Evolutionary conservation across 2,329 filamentous ascomycete genomes (phyloP), one percentile per base, ranked within the genome.

Genomic region (Sordariomycetes sp.): DNA sequence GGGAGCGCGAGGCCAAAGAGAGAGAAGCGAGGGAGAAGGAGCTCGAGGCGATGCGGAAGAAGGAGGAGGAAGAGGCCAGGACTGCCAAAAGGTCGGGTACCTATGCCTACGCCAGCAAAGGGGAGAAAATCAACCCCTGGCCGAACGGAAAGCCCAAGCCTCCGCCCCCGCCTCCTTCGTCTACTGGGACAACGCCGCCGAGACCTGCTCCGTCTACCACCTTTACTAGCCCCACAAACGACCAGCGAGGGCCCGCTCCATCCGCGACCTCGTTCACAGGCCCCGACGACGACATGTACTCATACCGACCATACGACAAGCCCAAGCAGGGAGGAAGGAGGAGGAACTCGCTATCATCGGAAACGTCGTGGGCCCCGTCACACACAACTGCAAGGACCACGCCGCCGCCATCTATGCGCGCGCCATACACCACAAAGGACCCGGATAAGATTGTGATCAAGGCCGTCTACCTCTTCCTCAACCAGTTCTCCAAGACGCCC

Each of bases 391-490:
- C 89, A 12, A 84, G 84, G 59, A 95, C 91, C 7, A 89, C 89
- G 5, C 89, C 91, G 10, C 90, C 91, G 17, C 86, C 88, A 1
- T 90, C 87, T 3, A 79, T 85, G 62, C 82, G 88, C 53, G 84
- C 85, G 1, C 81, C 89, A 2, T 97, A 96, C 71, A 80, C 83
- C 39, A 96, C 90, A 32, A 89, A 88, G 62, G 90, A 97, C 67
- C 91, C 92, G 0, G 85, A 95, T 73, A 99, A 99, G 78, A 94
- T 99, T 67, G 85, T 96, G 61, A 92, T 99, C 70, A 87, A 87
- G 66, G 94, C 86, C 12, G 94, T 97, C 3, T 97, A 95, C 68
- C 79, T 87, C 58, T 97, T 95, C 76, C 91, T 90, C 71, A 94
- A 95, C 68, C 81, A 89, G 59, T 95, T 89, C 65, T 84, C 88